Percentiles rank a stretch among this genome's conserved stretches.
These are phyloP conservation scores for Globisporangium nagaii DNA, from an alignment of 352 stramenopile species.

Conservation along the genomic window DNA sequence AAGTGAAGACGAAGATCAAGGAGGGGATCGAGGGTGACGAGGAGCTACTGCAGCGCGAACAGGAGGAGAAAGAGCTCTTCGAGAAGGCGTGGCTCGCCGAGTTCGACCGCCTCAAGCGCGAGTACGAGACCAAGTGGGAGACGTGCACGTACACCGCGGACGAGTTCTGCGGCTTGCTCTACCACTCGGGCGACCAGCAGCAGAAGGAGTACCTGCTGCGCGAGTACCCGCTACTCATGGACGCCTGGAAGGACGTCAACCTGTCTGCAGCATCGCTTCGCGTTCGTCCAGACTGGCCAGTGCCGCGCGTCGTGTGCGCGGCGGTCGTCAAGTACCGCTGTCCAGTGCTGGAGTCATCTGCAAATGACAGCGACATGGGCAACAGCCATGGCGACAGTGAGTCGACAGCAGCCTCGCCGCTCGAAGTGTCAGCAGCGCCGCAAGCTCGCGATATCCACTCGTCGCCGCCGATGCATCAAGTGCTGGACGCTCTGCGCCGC, in stretches of 20 bases:
- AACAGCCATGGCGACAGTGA: too few species aligned
- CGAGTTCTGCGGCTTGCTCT: conserved; percentile 63
- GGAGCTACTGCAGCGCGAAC: conserved; percentile 22
- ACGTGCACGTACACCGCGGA: conserved; percentile 63
- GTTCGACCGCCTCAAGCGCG: conserved; percentile 39
- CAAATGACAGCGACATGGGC: neutral
- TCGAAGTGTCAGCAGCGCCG: neutral
- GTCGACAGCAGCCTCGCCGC: neutral
- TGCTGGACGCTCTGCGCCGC: conserved; percentile 23
- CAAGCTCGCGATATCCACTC: conserved; percentile 16
- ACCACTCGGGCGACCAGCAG: conserved; percentile 39
- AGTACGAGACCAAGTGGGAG: conserved; percentile 50
- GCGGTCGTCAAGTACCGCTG: conserved; percentile 14
- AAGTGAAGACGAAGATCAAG: conserved; percentile 54
- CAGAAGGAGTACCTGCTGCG: conserved; percentile 35
- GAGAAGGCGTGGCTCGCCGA: conserved; percentile 53
- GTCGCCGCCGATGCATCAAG: conserved; percentile 18
- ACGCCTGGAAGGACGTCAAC: conserved; percentile 35
- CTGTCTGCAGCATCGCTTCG: conserved; percentile 9
- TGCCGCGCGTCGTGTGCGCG: conserved; percentile 13
- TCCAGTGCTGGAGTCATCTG: neutral
- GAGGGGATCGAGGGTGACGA: conserved; percentile 46
- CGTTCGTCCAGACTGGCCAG: conserved; percentile 37
- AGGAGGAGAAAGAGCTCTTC: conserved; percentile 42
- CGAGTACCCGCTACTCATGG: conserved; percentile 58